Conservation (phyloP, 768 basidiomycete genomes). For the Rubroboletus pulcherrimus region DNA sequence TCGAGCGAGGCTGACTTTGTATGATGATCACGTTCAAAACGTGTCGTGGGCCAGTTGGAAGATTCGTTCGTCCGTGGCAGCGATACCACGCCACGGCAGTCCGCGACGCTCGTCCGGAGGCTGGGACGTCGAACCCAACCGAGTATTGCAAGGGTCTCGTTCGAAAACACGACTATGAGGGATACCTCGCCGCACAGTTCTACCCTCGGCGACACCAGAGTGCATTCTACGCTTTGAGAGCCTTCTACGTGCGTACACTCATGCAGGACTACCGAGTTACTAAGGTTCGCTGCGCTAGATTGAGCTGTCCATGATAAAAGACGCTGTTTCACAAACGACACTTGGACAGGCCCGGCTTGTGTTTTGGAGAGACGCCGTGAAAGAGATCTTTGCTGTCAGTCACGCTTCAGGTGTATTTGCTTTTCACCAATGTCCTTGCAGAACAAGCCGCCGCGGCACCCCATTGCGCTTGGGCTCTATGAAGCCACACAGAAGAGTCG, state of each 20-base stretch:
- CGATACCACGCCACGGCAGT: neutral
- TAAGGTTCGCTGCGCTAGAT: slow-evolving; percentile 42
- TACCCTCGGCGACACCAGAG: slow-evolving; percentile 62
- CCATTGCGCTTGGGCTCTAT: slow-evolving; percentile 71
- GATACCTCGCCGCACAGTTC: slow-evolving; percentile 65
- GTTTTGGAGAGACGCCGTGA: slow-evolving; percentile 83
- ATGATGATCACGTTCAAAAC: slow-evolving; percentile 19
- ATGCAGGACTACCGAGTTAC: neutral
- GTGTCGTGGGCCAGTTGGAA: slow-evolving; percentile 6
- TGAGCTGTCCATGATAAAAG: slow-evolving; percentile 74
- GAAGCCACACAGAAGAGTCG: slow-evolving; percentile 47
- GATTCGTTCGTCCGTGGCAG: slow-evolving; percentile 8
- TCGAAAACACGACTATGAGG: slow-evolving; percentile 78
- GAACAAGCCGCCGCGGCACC: slow-evolving; percentile 76
- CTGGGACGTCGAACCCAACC: slow-evolving; percentile 38
- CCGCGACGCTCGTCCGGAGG: slow-evolving; percentile 7
- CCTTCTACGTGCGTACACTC: slow-evolving; percentile 67
- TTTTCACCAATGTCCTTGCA: slow-evolving; percentile 32
- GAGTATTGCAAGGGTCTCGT: slow-evolving; percentile 71
- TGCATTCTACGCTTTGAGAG: slow-evolving; percentile 75
- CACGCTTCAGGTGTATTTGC: slow-evolving; percentile 16
- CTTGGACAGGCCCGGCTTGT: slow-evolving; percentile 85
- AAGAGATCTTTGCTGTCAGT: slow-evolving; percentile 58
- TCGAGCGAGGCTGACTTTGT: neutral
- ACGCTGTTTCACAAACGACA: slow-evolving; percentile 64